Base-by-base conservation (phyloP, 352 stramenopile species). In the Pythium aristosporum region DNA sequence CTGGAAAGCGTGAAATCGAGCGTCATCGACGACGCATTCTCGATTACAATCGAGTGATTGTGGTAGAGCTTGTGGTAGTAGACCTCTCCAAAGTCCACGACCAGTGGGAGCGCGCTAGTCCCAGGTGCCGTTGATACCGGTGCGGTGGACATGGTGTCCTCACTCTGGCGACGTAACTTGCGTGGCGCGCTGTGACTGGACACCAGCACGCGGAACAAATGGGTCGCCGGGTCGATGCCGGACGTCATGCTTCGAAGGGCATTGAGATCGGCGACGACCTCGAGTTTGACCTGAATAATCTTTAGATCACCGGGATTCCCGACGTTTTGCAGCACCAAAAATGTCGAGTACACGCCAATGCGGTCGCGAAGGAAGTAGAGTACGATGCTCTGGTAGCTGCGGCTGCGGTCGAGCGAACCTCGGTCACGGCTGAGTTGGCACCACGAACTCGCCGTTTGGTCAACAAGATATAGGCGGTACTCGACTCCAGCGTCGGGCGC, bases 51-150 rank as follows among this genome's bases (percentile, higher is more conserved):
- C 34, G 87, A 96, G 73, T 96, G 87, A 52, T 96, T 96, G 61
- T 94, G 87, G 54, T 96, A 96, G 4, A 94, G 63, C 61, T 96
- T 94, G 79, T 94, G 76, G 56, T 94, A 96, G 62, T 92, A 96
- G 3, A 96, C 83, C 51, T 96, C 85, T 28, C 80, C 88, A 70
- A 89, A 93, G 61, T 96, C 87, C 36, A 96, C 89, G 48, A 87
- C 73, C 10, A 94, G 67, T 34, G 65, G 57, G 28, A 28, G 37
- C 10, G 37, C 16, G 12, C 8, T 30, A 39, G 8, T 39, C 11
- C 34, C 34, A 20, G 2, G 28, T 25, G 18, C 36, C 39, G 39
- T 65, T 18, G 52, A 59, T 34, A 34, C 46, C 34, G 49, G 42
- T 11, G 36, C 8, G 5, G 18, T 25, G n/a, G 48, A 61, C 15